Base-by-base conservation (phyloP, 148 eudicot genomes). In the Agrostemma githago region DNA sequence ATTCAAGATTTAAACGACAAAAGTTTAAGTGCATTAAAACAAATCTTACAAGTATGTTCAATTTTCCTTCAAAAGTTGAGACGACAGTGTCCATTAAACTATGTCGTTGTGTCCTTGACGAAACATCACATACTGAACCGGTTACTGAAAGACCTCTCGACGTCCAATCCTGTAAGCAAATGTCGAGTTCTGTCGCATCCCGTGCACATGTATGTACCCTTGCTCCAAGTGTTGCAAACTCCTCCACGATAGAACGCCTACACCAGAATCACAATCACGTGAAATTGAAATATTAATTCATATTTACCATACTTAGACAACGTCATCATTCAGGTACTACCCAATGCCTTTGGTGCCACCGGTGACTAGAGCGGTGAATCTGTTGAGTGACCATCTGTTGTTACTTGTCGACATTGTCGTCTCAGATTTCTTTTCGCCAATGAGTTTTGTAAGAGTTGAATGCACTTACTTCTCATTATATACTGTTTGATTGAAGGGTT, bases 171-270 rank as follows among this genome's bases (percentile, higher is more conserved):
- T 4, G 2, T 60, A 79, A 48, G 54, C 81, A 68, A 39, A 21
- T 19, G 5, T 73, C 20, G 26, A 79, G 77, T 3, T 79, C 73
- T 0, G 46, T 41, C 68, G 46, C 70, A 6, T 59, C 74, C 38
- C 81, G 56, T 9, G 74, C 76, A 66, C 81, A 78, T n/a, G 73
- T 78, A 58, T 78, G 81, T 40, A 78, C 72, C 21, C 19, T 66
- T 12, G 77, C 77, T 51, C 81, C 81, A 10, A 79, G 8, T 5
- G 56, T 59, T 42, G 39, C 81, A 2, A 79, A 63, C 70, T 79
- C 81, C 77, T 79, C 81, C 6, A 79, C 81, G 5, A 79, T 68
- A 10, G 81, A 73, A 68, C 19, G 66, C 69, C 81, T 79, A 37
- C 53, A 26, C 34, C 46, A 43, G 5, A 43, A 43, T 8, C 4